phyloP scores from a whole-genome alignment of 495 filamentous ascomycete genomes.

The Hypomontagnella monticulosa region DNA sequence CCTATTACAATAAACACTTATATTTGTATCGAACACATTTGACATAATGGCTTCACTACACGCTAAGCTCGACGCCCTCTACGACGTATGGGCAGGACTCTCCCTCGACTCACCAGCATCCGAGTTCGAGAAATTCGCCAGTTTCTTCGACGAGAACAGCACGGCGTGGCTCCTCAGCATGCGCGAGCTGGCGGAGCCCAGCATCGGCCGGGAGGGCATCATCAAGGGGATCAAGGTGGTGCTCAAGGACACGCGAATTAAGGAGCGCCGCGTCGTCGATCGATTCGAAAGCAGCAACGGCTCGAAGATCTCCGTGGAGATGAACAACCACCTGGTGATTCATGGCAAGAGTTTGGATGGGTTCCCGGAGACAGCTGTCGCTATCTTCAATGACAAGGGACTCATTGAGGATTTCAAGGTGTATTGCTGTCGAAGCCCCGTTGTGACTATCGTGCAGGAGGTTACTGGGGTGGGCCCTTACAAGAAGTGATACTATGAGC shows the following conservation, averaged over 20 bases:
- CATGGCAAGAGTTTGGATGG: slow-evolving; percentile 1
- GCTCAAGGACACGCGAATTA: slow-evolving; percentile 3
- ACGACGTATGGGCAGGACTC: slow-evolving; percentile 19
- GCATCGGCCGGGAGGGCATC: slow-evolving; percentile 18
- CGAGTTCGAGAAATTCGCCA: slow-evolving; percentile 24
- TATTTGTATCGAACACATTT: not conserved
- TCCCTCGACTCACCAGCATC: slow-evolving; percentile 15
- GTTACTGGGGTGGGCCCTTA: slow-evolving; percentile 32
- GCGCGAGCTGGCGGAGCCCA: slow-evolving; percentile 25
- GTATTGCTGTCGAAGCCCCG: slow-evolving; percentile 28
- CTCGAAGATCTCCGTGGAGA: slow-evolving; percentile 23
- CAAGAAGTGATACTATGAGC: not conserved
- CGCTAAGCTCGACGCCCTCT: slow-evolving; percentile 30
- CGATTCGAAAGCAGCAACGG: slow-evolving; percentile 5
- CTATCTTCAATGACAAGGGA: slow-evolving; percentile 23
- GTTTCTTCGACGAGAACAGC: slow-evolving; percentile 32
- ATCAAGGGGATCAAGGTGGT: slow-evolving; percentile 5
- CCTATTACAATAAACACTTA: no score
- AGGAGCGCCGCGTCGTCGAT: slow-evolving; percentile 18
- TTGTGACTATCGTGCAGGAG: slow-evolving; percentile 23
- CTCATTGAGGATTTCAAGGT: slow-evolving; percentile 20
- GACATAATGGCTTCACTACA: slow-evolving; percentile 6
- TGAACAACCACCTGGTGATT: slow-evolving; percentile 15
- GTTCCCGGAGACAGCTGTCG: slow-evolving; percentile 21
- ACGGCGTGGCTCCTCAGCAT: slow-evolving; percentile 32